Conservation (phyloP, 192 early-diverging fungal genomes). For the Mortierella hygrophila region DNA sequence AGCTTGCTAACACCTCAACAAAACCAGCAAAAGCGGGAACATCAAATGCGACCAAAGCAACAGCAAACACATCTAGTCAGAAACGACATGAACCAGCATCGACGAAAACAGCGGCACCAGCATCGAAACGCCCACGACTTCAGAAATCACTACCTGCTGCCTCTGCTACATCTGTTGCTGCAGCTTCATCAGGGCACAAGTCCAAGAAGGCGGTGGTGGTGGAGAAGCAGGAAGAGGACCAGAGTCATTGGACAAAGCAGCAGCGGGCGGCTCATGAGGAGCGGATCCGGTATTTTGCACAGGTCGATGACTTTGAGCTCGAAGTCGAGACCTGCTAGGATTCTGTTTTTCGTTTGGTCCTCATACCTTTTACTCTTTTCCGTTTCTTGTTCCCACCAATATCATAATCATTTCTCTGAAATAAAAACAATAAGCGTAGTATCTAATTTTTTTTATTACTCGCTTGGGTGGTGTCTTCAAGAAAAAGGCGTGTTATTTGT, state of each 20-base stretch:
- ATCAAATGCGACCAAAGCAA: not conserved
- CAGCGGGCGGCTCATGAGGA: conserved; percentile 30
- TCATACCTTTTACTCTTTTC: not conserved
- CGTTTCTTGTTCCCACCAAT: not conserved
- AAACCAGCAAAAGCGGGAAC: not conserved
- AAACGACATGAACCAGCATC: conserved; percentile 1
- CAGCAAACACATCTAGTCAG: not conserved
- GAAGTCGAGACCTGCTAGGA: conserved; percentile 23
- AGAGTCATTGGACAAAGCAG: conserved; percentile 14
- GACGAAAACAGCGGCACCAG: not conserved
- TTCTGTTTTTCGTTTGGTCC: not conserved
- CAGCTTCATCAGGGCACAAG: not conserved
- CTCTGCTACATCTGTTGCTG: too few species aligned
- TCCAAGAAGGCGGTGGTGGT: not conserved
- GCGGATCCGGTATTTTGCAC: conserved; percentile 35
- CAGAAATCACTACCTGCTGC: not conserved
- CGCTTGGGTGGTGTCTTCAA: not conserved
- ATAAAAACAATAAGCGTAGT: not conserved
- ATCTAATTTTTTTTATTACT: not conserved
- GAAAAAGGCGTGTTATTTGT: not conserved
- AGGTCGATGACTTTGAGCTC: conserved; percentile 46
- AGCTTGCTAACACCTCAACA: not conserved
- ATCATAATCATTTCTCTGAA: not conserved
- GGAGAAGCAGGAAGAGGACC: not conserved
- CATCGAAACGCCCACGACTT: not conserved